Evolutionary conservation across 2,329 filamentous ascomycete genomes (phyloP), one percentile per base, ranked within the genome.

Genomic region (Apiospora malaysiana): DNA sequence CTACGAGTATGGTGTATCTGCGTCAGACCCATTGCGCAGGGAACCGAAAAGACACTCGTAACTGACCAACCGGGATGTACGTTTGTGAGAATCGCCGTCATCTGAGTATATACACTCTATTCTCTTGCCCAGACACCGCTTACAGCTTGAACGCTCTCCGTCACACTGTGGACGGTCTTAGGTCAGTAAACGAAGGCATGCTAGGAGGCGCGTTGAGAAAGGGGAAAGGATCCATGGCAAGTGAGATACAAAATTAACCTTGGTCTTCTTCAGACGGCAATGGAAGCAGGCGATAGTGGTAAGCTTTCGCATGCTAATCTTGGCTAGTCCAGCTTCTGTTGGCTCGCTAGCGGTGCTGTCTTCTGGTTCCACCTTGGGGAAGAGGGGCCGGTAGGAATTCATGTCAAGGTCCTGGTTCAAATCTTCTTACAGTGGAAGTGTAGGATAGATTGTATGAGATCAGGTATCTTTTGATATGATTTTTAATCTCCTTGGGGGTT

Each of bases 1-100:
- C 83, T 99, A 98, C 80, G 93, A 98, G 78, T 97, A 97, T 84
- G 96, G 96, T 12, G 93, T 98, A n/a, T 59, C 51, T 37, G 51
- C 7, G 8, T 59, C 27, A 2, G 51, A 21, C 51, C 51, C 51
- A 16, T 32, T 32, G 27, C 51, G 25, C 16, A 59, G 51, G 2
- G 16, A 37, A 16, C 51, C 16, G 6, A 59, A 27, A 6, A 59
- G 25, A 21, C 27, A 59, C 27, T 59, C 51, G 25, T 59, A 59
- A 27, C 51, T 37, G 16, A 32, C 27, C 27, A 59, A 27, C 27
- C 51, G 51, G 2, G 51, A 59, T 16, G 51, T 27, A 5, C 51
- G 51, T 2, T 37, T 59, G 16, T 59, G 51, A 1, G 51, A 25
- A 32, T 59, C 51, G 27, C 27, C 51, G 9, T 59, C 51, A 16